A percentile compares a stretch with the other conserved stretches of the same genome.
These are phyloP conservation scores for Flueggea neowawraea DNA, from an alignment of 441 rosid genomes.

Conservation along the genomic window DNA sequence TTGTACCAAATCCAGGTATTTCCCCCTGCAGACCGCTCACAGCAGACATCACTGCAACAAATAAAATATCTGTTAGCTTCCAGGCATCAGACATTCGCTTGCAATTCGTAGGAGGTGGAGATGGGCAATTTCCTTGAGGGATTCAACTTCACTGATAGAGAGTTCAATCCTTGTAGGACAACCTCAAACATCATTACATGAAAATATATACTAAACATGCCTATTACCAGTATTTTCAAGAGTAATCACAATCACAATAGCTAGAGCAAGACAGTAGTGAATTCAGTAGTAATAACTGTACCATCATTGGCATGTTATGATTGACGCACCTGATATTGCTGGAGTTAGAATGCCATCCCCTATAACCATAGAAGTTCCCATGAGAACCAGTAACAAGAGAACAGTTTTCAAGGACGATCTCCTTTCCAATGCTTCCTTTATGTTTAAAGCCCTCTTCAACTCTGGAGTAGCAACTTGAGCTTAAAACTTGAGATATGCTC, in stretches of 20 bases:
- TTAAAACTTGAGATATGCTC: slow-evolving; percentile 84
- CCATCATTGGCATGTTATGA: not conserved
- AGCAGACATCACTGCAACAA: slow-evolving; percentile 90
- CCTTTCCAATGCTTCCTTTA: slow-evolving; percentile 75
- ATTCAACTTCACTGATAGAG: no score
- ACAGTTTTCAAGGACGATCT: slow-evolving; percentile 68
- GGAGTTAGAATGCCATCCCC: slow-evolving; percentile 98
- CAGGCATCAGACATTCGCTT: not conserved
- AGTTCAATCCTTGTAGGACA: no score
- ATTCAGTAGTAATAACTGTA: not conserved
- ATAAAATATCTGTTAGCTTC: slow-evolving; percentile 12
- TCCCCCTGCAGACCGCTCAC: slow-evolving; percentile 89
- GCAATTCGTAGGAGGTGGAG: no score
- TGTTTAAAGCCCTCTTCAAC: slow-evolving; percentile 72
- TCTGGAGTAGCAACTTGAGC: slow-evolving; percentile 96
- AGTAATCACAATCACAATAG: not conserved
- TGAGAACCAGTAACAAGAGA: slow-evolving; percentile 75
- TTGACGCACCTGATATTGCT: slow-evolving; percentile 76
- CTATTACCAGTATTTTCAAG: no score
- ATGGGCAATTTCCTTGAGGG: no score
- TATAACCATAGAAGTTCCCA: slow-evolving; percentile 98
- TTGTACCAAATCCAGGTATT: slow-evolving; percentile 68
- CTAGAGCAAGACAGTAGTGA: not conserved
- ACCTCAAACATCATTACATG: no score
- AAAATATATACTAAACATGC: no score